phyloP scores from a whole-genome alignment of 208 protist genomes.

The Acanthamoeba healyi region DNA sequence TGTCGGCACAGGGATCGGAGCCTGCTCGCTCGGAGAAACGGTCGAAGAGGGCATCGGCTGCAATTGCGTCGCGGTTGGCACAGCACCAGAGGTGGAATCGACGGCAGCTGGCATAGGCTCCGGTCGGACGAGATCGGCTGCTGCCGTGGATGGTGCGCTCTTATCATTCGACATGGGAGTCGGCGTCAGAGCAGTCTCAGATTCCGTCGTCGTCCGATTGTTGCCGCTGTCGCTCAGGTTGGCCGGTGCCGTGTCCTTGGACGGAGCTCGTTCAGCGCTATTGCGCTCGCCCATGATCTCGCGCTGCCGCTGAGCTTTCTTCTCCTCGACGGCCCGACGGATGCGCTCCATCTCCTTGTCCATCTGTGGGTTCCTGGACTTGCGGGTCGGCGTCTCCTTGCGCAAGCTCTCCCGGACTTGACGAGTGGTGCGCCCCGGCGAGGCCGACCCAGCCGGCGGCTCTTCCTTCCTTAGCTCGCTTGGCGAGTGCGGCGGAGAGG shows the following conservation, averaged over 20 bases:
- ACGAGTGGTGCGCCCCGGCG: neutral
- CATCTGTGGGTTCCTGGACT: conserved; percentile 30
- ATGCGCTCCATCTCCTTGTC: conserved; percentile 46
- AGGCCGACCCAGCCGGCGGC: neutral
- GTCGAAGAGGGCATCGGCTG: neutral
- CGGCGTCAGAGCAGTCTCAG: no score
- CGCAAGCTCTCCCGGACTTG: neutral
- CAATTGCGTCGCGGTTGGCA: neutral
- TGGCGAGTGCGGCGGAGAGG: neutral
- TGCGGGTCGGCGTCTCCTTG: neutral
- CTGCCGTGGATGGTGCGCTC: no score
- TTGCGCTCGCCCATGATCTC: neutral
- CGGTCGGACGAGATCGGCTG: no score
- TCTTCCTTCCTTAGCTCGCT: neutral
- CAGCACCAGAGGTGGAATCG: neutral
- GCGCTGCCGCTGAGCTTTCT: conserved; percentile 21
- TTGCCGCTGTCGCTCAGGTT: neutral
- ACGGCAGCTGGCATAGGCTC: no score
- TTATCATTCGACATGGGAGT: no score
- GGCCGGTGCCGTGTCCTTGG: neutral
- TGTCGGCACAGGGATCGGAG: no score
- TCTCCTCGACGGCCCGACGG: conserved; percentile 20
- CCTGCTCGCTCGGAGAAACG: neutral
- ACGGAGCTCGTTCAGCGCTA: neutral
- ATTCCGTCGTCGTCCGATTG: neutral